Percentiles rank a stretch among this genome's conserved stretches.
Evolutionary conservation across 305 asterid species (phyloP).

Genomic region (Rubia tinctorum): DNA sequence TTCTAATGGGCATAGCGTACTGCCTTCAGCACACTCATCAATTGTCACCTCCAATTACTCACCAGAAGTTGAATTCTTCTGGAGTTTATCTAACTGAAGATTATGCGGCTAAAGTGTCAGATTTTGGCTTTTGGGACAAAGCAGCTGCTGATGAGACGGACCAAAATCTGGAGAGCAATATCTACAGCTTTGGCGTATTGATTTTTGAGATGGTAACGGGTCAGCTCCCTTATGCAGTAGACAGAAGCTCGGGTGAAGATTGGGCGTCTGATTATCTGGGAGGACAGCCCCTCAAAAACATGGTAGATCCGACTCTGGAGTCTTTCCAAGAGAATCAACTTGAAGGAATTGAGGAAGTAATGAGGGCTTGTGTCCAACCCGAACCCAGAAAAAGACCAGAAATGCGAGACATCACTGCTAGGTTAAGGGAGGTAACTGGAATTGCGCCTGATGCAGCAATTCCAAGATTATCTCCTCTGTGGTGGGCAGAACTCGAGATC

Average conservation of each 20-base stretch:
- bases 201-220: conserved; percentile 73
- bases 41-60: conserved; percentile 54
- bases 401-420: conserved; percentile 48
- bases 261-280: conserved; percentile 74
- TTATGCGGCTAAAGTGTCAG: conserved; percentile 83
- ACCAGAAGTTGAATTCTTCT: conserved; percentile 59
- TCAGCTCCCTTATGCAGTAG: conserved; percentile 59
- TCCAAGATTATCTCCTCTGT: conserved; percentile 77
- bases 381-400: conserved; percentile 44
- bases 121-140: conserved; percentile 46
- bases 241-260: conserved; percentile 39
- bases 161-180: conserved; percentile 36
- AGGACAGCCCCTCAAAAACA: conserved; percentile 30
- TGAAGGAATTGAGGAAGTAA: conserved; percentile 42
- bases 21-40: conserved; percentile 86
- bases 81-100: conserved; percentile 71
- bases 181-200: conserved; percentile 77
- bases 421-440: conserved; percentile 63
- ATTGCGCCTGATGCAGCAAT: conserved; percentile 71
- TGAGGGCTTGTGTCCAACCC: conserved; percentile 46
- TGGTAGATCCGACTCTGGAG: conserved; percentile 63
- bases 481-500: conserved; percentile 98
- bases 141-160: conserved; percentile 32
- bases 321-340: conserved; percentile 48
- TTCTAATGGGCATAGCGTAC: conserved; percentile 78